These are phyloP conservation scores for Uncinocarpus reesii DNA, from an alignment of 2,329 filamentous ascomycete species.

Conservation along the genomic window DNA sequence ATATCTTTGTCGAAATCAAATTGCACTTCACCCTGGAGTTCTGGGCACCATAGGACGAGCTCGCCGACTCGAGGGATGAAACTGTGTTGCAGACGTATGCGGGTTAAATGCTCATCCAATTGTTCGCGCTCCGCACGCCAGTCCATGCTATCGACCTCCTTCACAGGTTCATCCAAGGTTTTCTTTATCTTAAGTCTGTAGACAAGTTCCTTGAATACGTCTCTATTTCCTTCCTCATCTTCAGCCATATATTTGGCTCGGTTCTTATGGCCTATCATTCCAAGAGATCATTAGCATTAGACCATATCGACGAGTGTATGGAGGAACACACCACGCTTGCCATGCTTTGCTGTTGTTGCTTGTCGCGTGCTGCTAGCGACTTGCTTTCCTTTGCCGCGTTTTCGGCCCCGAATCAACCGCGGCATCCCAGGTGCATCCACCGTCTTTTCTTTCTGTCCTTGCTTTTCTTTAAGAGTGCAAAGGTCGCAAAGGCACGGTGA, in stretches of 20 bases:
- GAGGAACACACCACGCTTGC: not conserved
- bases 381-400: constrained; percentile 2
- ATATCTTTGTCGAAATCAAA: constrained; percentile 25
- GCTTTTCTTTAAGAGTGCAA: constrained; percentile 28
- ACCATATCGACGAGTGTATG: not conserved
- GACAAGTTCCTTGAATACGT: constrained; percentile 44
- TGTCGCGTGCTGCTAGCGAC: not conserved
- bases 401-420: not conserved
- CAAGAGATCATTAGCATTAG: not conserved
- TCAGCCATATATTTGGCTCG: constrained; percentile 13
- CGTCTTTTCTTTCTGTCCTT: constrained; percentile 6
- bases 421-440: constrained; percentile 13
- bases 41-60: constrained; percentile 43
- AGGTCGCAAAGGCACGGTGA: constrained; percentile 43
- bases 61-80: constrained; percentile 49
- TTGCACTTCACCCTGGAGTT: constrained; percentile 29
- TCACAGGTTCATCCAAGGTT: constrained; percentile 37
- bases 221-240: constrained; percentile 46
- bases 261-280: constrained; percentile 10
- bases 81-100: constrained; percentile 36
- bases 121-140: constrained; percentile 44
- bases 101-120: constrained; percentile 35
- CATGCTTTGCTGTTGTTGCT: not conserved
- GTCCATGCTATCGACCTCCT: constrained; percentile 45
- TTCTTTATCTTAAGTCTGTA: constrained; percentile 38